Conservation (phyloP, 805 yeast genomes). For the Sugiyamaella chiloensis region DNA sequence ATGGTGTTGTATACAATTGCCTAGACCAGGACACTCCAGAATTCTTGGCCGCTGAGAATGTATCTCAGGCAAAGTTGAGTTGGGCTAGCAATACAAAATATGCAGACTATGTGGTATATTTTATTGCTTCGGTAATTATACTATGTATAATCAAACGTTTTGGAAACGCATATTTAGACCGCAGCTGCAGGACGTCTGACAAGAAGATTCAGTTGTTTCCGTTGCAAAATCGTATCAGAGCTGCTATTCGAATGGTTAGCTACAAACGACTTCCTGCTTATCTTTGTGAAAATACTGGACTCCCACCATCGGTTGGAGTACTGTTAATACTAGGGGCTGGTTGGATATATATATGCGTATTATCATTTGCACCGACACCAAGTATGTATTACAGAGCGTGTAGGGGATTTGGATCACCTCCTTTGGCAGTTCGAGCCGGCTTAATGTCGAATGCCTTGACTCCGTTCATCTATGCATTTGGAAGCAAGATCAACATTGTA, state of each 20-base stretch:
- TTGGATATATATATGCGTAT: conserved; percentile 10
- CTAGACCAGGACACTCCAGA: conserved; percentile 6
- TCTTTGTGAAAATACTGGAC: neutral
- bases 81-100: conserved; percentile 16
- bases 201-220: neutral
- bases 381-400: conserved; percentile 21
- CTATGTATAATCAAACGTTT: conserved; percentile 12
- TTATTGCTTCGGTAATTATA: conserved; percentile 12
- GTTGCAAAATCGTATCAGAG: conserved; percentile 5
- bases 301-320: conserved; percentile 18
- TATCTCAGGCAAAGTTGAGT: conserved; percentile 12
- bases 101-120: conserved; percentile 18
- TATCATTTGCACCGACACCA: conserved; percentile 13
- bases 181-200: neutral
- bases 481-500: conserved; percentile 21
- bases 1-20: conserved; percentile 6
- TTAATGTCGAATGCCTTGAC: conserved; percentile 24
- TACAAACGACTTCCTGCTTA: conserved; percentile 16
- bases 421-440: conserved; percentile 22
- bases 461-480: conserved; percentile 22
- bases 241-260: conserved; percentile 16
- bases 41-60: conserved; percentile 10
- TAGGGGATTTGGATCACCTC: conserved; percentile 21
- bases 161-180: conserved; percentile 1
- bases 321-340: conserved; percentile 7